Conservation (phyloP, 1,284 basidiomycete species). For the Xerocomus nothofagi region DNA sequence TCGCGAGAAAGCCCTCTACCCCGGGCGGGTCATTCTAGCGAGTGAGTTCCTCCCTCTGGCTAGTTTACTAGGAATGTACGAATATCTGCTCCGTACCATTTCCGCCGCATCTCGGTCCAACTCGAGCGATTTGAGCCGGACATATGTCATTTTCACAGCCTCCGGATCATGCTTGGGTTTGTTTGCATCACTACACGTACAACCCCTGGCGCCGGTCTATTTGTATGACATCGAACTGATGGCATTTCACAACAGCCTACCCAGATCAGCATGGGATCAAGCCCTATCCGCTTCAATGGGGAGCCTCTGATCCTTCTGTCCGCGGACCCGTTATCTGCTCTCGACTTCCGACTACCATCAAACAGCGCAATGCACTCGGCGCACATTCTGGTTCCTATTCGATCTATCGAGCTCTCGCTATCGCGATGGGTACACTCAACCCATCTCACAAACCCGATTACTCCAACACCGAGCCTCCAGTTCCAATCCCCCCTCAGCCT, state of each 20-base stretch:
- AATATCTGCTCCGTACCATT: slow-evolving; percentile 1
- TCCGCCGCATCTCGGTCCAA: not conserved
- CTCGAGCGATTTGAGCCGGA: not conserved
- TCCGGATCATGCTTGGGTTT: slow-evolving; percentile 16
- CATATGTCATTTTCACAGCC: slow-evolving; percentile 6
- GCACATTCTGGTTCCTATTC: slow-evolving; percentile 94
- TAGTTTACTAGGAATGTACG: not conserved
- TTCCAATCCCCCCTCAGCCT: slow-evolving; percentile 78
- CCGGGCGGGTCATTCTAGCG: slow-evolving; percentile 76
- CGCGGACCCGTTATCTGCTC: slow-evolving; percentile 92
- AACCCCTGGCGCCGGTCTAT: not conserved
- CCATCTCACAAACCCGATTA: slow-evolving; percentile 88
- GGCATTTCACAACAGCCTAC: slow-evolving; percentile 48
- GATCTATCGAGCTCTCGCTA: slow-evolving; percentile 90
- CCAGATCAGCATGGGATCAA: slow-evolving; percentile 73
- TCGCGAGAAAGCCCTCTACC: slow-evolving; percentile 72
- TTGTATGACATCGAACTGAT: slow-evolving; percentile 12
- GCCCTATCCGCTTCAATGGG: slow-evolving; percentile 84
- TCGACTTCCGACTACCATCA: slow-evolving; percentile 81
- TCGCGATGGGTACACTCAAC: slow-evolving; percentile 87
- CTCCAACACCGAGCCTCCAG: slow-evolving; percentile 85
- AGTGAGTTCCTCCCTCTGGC: slow-evolving; percentile 48
- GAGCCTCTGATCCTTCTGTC: slow-evolving; percentile 59
- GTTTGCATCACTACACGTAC: slow-evolving; percentile 9
- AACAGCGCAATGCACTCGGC: slow-evolving; percentile 90